Evolutionary conservation across 2,329 filamentous ascomycete species (phyloP), one percentile per base, ranked within the genome.

Genomic region (Fusarium udum): DNA sequence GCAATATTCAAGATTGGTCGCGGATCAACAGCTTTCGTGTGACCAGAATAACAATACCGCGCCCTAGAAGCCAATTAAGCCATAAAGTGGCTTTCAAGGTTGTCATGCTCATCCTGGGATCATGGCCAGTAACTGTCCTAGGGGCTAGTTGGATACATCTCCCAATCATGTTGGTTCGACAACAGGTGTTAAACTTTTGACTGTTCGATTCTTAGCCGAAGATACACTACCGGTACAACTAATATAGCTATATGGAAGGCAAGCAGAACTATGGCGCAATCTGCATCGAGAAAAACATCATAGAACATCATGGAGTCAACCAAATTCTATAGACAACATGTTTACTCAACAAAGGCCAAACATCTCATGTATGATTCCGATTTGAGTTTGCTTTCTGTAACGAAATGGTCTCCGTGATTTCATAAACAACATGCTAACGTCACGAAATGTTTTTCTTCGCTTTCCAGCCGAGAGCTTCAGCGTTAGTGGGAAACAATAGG

Each of bases 31-130:
- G 10, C 7, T 31, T 16, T 31, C 10, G 3, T 16, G 16, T n/a
- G 14, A 3, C 2, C 4, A 31, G 10, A 15, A 22, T 5, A 16
- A 8, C 1, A 31, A 31, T 18, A 16, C 28, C 4, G 7, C 14
- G 7, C 28, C 14, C 20, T 12, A 14, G 13, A 13, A 31, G 46
- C n/a, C n/a, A n/a, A n/a, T n/a, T n/a, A n/a, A n/a, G n/a, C 4
- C 14, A n/a, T n/a, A 5, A 7, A 18, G 14, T 18, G 7, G 4
- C 1, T 4, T n/a, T 3, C 22, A n/a, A 13, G 16, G 18, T n/a
- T 16, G 20, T n/a, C 46, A 22, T 49, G 11, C 28, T 49, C 15
- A 49, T 49, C 14, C 31, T n/a, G 22, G 11, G 20, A 49, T 9
- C 14, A 31, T n/a, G 22, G 3, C 22, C 10, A 49, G 10, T 1